Percentiles rank a stretch among this genome's conserved stretches.
Conservation (phyloP, 1,139 yeast species). For the Martiniozyma asiatica region DNA sequence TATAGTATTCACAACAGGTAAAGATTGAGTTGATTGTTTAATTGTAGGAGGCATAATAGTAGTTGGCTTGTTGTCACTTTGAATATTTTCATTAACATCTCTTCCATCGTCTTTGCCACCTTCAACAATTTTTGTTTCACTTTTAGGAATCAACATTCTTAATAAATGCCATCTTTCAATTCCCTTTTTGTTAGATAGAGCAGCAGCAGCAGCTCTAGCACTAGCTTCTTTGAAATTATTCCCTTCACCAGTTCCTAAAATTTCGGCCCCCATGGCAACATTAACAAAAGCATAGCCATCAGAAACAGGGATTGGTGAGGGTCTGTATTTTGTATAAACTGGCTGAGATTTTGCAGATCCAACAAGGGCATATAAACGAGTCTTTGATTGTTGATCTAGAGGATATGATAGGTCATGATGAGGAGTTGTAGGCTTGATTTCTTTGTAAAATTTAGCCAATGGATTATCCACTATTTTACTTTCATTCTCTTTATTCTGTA, state of each 20-base stretch:
- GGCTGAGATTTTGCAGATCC: conserved; percentile 67
- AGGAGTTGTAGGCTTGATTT: conserved; percentile 1
- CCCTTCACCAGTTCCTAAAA: conserved; percentile 50
- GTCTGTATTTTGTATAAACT: conserved; percentile 28
- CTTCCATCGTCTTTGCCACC: no score
- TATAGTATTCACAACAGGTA: no score
- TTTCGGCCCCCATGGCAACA: conserved; percentile 44
- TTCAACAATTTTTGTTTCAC: conserved; percentile 23
- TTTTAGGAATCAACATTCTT: conserved; percentile 53
- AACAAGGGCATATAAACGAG: conserved; percentile 63
- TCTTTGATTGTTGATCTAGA: conserved; percentile 54
- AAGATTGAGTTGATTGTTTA: no score
- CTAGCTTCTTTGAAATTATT: conserved; percentile 58
- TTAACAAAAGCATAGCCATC: conserved; percentile 36
- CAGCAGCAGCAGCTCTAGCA: conserved; percentile 58
- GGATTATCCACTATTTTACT: not conserved
- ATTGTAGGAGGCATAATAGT: no score
- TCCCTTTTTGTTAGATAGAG: conserved; percentile 43
- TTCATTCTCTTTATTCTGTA: no score
- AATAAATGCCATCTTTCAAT: conserved; percentile 54
- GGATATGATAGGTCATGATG: conserved; percentile 17
- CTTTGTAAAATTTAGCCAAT: not conserved
- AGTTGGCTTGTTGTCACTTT: not conserved
- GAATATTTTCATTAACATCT: not conserved
- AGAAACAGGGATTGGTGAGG: no score